Evolutionary conservation across 768 basidiomycete genomes (phyloP).

Genomic region (Collybia sp.): DNA sequence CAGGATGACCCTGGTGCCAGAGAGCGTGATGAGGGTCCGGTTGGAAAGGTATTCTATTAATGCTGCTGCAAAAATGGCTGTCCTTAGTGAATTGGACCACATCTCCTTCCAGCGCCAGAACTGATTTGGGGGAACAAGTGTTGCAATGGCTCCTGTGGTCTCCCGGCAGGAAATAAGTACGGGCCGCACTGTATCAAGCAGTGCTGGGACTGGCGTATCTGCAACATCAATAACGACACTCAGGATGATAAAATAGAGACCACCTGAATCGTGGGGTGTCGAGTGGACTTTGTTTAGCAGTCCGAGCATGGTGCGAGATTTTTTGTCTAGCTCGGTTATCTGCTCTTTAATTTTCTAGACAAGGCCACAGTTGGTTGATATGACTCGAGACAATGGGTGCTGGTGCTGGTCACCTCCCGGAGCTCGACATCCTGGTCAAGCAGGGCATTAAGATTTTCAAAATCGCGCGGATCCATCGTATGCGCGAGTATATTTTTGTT

Average conservation of each 20-base stretch:
- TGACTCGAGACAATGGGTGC: neutral
- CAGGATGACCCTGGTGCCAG: conserved; percentile 45
- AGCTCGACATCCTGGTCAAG: conserved; percentile 62
- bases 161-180: conserved; percentile 51
- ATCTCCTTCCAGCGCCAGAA: conserved; percentile 85
- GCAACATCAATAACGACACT: conserved; percentile 1
- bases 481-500: neutral
- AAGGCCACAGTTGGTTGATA: conserved; percentile 4
- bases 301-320: conserved; percentile 68
- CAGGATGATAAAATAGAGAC: conserved; percentile 11
- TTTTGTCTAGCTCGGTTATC: conserved; percentile 71
- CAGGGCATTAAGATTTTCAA: conserved; percentile 52
- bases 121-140: conserved; percentile 61
- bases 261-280: conserved; percentile 57
- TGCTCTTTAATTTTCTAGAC: conserved; percentile 77
- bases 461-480: conserved; percentile 50
- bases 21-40: conserved; percentile 54
- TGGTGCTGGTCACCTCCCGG: conserved; percentile 47
- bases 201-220: conserved; percentile 24
- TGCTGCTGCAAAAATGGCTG: conserved; percentile 60
- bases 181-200: conserved; percentile 55
- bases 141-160: conserved; percentile 45
- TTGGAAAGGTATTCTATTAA: conserved; percentile 60
- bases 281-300: conserved; percentile 77
- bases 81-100: conserved; percentile 70